Evolutionary conservation across 2,329 filamentous ascomycete genomes (phyloP).

Genomic region (Trichoderma sp.): DNA sequence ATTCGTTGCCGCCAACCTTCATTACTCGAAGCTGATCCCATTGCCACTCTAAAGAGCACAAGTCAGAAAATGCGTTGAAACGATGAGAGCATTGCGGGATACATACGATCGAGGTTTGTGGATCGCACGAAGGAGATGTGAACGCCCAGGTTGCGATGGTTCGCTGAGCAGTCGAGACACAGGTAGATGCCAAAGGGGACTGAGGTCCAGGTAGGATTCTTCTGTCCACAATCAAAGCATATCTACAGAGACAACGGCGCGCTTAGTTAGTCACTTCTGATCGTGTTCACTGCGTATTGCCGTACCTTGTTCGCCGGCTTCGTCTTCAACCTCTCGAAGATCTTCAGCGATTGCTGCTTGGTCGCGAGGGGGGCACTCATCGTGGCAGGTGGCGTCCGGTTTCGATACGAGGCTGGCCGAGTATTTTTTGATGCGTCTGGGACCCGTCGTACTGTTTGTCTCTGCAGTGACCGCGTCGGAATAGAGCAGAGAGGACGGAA

Average conservation of each 20-base stretch:
- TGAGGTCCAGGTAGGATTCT: conserved; percentile 98
- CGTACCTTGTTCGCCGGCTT: conserved; percentile 93
- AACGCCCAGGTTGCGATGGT: conserved; percentile 96
- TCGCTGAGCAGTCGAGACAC: conserved; percentile 95
- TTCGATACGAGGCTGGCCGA: not conserved
- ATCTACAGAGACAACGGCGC: conserved; percentile 57
- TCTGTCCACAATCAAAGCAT: conserved; percentile 97
- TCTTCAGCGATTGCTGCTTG: conserved; percentile 93
- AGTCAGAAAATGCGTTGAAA: conserved; percentile 30
- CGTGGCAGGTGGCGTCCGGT: conserved; percentile 42
- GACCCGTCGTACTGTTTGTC: not conserved
- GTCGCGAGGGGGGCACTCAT: conserved; percentile 74
- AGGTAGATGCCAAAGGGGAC: conserved; percentile 97
- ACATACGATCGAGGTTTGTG: conserved; percentile 95
- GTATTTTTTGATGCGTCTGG: not conserved
- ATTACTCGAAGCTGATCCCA: conserved; percentile 97
- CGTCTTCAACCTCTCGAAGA: conserved; percentile 95
- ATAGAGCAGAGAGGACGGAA: not conserved
- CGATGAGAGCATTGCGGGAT: conserved; percentile 4
- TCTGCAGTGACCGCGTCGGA: conserved; percentile 21
- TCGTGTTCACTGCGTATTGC: not conserved
- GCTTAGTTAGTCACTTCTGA: not conserved
- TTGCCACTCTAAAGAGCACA: conserved; percentile 76
- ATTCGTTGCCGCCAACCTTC: conserved; percentile 99
- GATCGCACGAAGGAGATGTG: conserved; percentile 99